These are phyloP conservation scores for Ophiorrhiza pumila DNA, from an alignment of 257 asterid species.

Conservation along the genomic window DNA sequence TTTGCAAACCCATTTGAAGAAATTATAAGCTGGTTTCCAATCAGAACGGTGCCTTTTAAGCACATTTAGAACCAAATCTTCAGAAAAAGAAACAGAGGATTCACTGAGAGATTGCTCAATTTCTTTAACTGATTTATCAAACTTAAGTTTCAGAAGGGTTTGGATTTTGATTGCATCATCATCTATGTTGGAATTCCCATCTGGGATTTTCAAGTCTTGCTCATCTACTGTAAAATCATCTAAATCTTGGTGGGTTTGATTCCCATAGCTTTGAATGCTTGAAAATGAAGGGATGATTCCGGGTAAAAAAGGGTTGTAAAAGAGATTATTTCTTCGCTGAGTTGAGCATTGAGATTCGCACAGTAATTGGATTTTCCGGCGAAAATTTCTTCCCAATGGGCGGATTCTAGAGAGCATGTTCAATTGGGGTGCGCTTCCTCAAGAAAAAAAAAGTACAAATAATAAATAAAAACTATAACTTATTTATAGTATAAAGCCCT, in stretches of 20 bases:
- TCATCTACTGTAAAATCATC: neutral
- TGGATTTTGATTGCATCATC: conserved; percentile 52
- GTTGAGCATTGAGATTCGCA: neutral
- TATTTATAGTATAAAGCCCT: no score
- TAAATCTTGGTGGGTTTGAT: neutral
- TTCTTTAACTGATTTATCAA: conserved; percentile 29
- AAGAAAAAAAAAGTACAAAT: no score
- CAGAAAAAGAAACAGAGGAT: conserved; percentile 35
- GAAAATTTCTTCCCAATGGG: neutral
- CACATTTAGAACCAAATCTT: conserved; percentile 58
- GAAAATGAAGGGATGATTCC: neutral
- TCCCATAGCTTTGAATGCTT: neutral
- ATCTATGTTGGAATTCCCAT: conserved; percentile 25
- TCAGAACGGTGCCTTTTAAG: conserved; percentile 70
- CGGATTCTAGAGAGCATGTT: conserved; percentile 10
- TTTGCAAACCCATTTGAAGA: conserved; percentile 55
- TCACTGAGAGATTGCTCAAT: conserved; percentile 39
- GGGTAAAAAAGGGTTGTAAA: neutral
- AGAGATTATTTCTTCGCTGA: neutral
- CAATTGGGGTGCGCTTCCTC: no score
- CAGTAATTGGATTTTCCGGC: conserved; percentile 10
- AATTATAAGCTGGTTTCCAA: conserved; percentile 65
- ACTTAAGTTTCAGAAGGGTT: conserved; percentile 43
- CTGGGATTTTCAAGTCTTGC: neutral
- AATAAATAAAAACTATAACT: no score